Evolutionary conservation across 805 yeast genomes (phyloP), one percentile per base, ranked within the genome.

Genomic region (Candida yuanshanica): DNA sequence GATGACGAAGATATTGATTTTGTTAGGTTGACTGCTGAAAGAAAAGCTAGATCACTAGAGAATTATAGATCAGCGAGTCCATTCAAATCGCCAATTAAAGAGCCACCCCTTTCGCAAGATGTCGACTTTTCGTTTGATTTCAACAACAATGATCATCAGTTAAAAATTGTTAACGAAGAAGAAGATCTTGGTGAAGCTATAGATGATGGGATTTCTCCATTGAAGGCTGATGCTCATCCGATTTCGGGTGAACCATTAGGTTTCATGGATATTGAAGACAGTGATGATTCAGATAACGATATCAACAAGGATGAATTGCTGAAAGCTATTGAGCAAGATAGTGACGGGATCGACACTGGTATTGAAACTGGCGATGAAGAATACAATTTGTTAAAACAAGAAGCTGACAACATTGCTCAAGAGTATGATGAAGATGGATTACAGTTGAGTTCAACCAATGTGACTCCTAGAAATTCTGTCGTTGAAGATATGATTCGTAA

Each of bases 1-100:
- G 82, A 77, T 50, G 87, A 79, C 49, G 79, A 79, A 27, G 79
- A 77, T 49, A 78, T 83, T 3, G 91, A 84, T 61, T 82, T 81
- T 57, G 85, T 83, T 13, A 76, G 75, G 56, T 62, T 84, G 45
- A 83, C 85, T 26, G 84, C 82, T 9, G 83, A 81, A 56, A 68
- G 79, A 46, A 77, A 82, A 61, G 76, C 76, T 29, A 70, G 64
- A 45, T 69, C 79, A 1, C 64, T 75, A 69, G 72, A 74, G 46
- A 75, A 77, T 1, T 48, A 53, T 49, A 65, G 65, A 56, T 56
- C 61, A 16, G 47, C 61, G 37, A 53, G 66, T 33, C 62, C 68
- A 7, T 51, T 60, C 38, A 48, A 53, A 38, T 48, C 50, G 10
- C 50, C 46, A 37, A 42, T 44, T 35, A 43, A 35, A 37, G 38